phyloP scores from a whole-genome alignment of 108 stramenopile species.

The Nitzschia sp. region DNA sequence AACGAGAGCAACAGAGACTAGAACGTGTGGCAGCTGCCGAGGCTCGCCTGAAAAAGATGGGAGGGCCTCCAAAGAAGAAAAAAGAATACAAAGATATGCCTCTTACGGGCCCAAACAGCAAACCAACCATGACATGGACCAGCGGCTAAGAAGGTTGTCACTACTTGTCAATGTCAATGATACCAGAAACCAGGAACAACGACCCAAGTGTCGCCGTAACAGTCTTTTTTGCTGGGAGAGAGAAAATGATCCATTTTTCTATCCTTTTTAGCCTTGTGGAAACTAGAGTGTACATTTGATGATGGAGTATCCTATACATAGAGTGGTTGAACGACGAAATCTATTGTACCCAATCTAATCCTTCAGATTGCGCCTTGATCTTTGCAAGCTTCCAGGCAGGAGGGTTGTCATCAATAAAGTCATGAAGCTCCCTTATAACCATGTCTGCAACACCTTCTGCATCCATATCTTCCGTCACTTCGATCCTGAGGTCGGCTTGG shows the following conservation, averaged over 20 bases:
- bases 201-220: too few species aligned
- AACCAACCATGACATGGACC: slow-evolving; percentile 59
- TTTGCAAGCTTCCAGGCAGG: slow-evolving; percentile 84
- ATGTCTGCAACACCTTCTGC: slow-evolving; percentile 47
- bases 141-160: slow-evolving; percentile 21
- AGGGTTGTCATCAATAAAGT: slow-evolving; percentile 92
- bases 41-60: slow-evolving; percentile 33
- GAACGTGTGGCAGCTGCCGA: slow-evolving; percentile 55
- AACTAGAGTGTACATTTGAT: too few species aligned
- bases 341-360: slow-evolving; percentile 86
- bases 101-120: slow-evolving; percentile 48
- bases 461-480: slow-evolving; percentile 58
- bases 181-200: too few species aligned
- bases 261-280: too few species aligned
- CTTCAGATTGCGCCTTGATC: slow-evolving; percentile 77
- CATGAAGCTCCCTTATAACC: slow-evolving; percentile 66
- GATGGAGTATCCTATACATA: too few species aligned
- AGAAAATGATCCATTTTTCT: too few species aligned
- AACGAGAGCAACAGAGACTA: slow-evolving; percentile 40
- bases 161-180: too few species aligned
- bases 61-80: slow-evolving; percentile 27
- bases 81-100: slow-evolving; percentile 24
- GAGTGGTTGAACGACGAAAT: too few species aligned
- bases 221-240: too few species aligned
- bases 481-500: slow-evolving; percentile 81